phyloP scores from a whole-genome alignment of 257 asterid species.

The Dorcoceras hygrometricum region DNA sequence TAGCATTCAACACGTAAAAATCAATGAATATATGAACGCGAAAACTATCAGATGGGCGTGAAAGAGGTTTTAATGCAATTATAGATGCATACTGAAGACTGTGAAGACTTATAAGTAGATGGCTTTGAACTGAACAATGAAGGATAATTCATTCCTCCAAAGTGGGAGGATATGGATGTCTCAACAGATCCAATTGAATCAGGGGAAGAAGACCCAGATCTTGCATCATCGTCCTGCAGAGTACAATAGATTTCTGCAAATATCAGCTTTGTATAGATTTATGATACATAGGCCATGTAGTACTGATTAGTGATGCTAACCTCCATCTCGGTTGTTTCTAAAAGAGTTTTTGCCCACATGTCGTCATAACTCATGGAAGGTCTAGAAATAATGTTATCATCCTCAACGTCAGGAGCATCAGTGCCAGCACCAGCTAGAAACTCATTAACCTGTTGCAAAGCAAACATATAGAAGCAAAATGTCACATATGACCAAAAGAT shows the following conservation, averaged over 20 bases:
- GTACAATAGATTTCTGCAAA: constrained; percentile 1
- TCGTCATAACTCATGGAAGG: constrained; percentile 96
- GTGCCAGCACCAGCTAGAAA: constrained; percentile 99
- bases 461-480: constrained; percentile 13
- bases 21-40: neutral
- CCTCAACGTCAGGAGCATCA: constrained; percentile 99
- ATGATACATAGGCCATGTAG: constrained; percentile 19
- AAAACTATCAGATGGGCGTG: constrained; percentile 13
- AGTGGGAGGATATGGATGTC: constrained; percentile 96
- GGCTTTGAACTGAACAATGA: constrained; percentile 97
- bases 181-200: constrained; percentile 93
- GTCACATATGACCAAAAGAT: constrained; percentile 20
- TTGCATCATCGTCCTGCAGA: constrained; percentile 81
- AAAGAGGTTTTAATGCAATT: constrained; percentile 9
- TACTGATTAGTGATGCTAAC: constrained; percentile 38
- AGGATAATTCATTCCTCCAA: constrained; percentile 97
- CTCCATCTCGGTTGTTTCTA: constrained; percentile 87
- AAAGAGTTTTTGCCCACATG: constrained; percentile 99
- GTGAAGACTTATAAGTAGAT: constrained; percentile 59
- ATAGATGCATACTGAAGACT: constrained; percentile 50
- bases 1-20: neutral
- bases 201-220: constrained; percentile 98
- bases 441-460: constrained; percentile 68
- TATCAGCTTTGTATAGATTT: constrained; percentile 11
- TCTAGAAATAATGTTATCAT: constrained; percentile 81